Evolutionary conservation across 495 filamentous ascomycete species (phyloP), one percentile per base, ranked within the genome.

Genomic region (Mycothermus thermophilus): DNA sequence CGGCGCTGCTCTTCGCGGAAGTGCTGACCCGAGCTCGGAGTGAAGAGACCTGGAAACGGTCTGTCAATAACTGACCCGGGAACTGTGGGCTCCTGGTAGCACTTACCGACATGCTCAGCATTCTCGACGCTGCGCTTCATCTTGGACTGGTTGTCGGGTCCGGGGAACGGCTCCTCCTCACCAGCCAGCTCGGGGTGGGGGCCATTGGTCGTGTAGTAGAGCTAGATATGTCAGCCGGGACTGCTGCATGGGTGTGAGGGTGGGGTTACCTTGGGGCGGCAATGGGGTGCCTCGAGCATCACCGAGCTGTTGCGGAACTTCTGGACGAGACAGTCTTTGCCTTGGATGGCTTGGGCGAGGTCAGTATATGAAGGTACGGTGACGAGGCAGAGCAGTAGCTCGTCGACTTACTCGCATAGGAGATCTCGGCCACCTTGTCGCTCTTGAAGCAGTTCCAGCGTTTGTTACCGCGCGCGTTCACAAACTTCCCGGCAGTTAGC

Each of bases 291-390:
- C 57, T 95, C 84, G 8, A 85, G 61, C 81, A 95, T 95, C 10
- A 97, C 85, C 4, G 81, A 83, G 34, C 84, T 93, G 58, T 97
- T 97, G 14, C 88, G 79, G 57, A 97, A 96, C 45, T 95, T 93
- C 48, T 90, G 78, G 21, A 94, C 72, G 5, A 95, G 67, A 35
- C 81, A 84, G 50, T 93, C 88, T 41, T 77, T 76, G 25, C 88
- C 90, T 60, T 97, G 90, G 40, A 92, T 83, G 21, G 85, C 83
- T 87, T 35, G 30, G 33, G 32, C n/a, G 30, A 8, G 10, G 25
- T 53, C 37, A 51, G 49, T 19, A 15, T 40, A 13, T 12, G 8
- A 16, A 16, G 11, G 9, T 24, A 22, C 8, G 7, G n/a, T n/a
- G n/a, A n/a, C n/a, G n/a, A n/a, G n/a, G n/a, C n/a, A n/a, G n/a